phyloP scores from a whole-genome alignment of 306 rosid genomes.

The Quercus dentata region DNA sequence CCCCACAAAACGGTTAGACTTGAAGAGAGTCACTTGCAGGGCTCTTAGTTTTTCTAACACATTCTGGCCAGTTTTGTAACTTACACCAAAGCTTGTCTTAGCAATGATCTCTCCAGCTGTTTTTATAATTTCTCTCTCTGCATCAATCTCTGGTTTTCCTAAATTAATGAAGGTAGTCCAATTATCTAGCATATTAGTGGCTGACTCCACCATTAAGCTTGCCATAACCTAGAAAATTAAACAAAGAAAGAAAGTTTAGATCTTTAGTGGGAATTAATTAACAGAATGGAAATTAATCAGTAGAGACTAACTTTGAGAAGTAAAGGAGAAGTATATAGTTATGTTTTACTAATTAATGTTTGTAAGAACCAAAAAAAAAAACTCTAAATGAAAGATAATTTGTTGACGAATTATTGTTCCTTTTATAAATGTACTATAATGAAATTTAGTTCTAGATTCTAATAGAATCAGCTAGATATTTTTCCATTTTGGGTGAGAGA shows the following conservation, averaged over 20 bases:
- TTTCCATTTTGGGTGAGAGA: not conserved
- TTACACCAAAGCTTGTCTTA: conserved; percentile 70
- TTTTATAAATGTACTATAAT: not conserved
- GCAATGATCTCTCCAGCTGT: conserved; percentile 83
- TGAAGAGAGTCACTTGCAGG: conserved; percentile 63
- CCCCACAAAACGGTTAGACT: conserved; percentile 64
- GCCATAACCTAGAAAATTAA: conserved; percentile 51
- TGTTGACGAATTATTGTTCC: not conserved
- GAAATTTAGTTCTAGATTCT: not conserved
- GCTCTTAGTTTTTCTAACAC: conserved; percentile 54
- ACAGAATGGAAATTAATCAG: not conserved
- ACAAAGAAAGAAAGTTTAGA: conserved; percentile 1
- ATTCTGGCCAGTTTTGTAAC: conserved; percentile 31
- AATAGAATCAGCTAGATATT: not conserved
- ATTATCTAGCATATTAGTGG: conserved; percentile 57
- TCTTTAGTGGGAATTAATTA: not conserved
- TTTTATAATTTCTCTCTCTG: conserved; percentile 51
- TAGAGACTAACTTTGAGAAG: not conserved
- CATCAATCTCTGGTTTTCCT: conserved; percentile 51
- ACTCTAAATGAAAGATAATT: not conserved
- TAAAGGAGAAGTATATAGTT: not conserved
- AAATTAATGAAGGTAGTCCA: conserved; percentile 51
- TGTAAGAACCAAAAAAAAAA: too few species aligned
- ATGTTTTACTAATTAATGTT: not conserved
- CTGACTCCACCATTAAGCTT: conserved; percentile 54